Percentiles rank a stretch among this genome's conserved stretches.
Conservation (phyloP, 306 rosid species). For the Crataegus laevigata region DNA sequence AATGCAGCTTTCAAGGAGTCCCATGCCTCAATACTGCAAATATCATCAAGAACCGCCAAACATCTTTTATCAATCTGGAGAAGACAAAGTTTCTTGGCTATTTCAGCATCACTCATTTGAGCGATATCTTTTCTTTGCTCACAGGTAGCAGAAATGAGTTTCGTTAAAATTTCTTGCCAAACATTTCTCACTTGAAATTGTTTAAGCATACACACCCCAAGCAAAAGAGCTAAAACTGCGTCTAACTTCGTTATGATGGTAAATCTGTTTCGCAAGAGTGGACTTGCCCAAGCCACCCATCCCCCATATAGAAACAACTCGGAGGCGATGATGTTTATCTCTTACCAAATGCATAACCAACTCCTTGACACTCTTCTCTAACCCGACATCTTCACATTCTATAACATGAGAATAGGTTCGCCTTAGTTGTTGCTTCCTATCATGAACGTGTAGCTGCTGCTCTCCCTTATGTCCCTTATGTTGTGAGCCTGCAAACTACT, state of each 20-base stretch:
- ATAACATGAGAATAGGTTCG: background rate
- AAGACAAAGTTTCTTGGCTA: background rate
- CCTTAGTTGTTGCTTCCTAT: background rate
- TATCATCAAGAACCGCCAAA: slow-evolving; percentile 14
- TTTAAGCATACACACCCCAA: too few species aligned
- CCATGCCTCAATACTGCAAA: slow-evolving; percentile 8
- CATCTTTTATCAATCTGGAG: background rate
- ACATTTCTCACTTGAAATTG: too few species aligned
- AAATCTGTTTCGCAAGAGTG: too few species aligned
- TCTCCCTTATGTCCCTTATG: too few species aligned
- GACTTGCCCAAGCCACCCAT: too few species aligned
- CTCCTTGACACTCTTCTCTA: background rate
- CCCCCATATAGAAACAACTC: background rate
- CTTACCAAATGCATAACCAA: background rate
- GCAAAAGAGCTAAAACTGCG: too few species aligned
- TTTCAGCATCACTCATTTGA: background rate
- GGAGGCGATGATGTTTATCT: background rate
- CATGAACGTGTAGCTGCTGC: too few species aligned
- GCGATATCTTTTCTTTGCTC: background rate
- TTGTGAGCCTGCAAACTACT: too few species aligned
- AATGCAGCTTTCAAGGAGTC: background rate
- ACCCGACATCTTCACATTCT: background rate
- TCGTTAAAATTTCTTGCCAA: too few species aligned
- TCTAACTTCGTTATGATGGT: too few species aligned
- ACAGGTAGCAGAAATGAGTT: too few species aligned